Evolutionary conservation across 1,284 basidiomycete genomes (phyloP), one percentile per base, ranked within the genome.

Genomic region (Xerocomus cyaneibrunnescens): DNA sequence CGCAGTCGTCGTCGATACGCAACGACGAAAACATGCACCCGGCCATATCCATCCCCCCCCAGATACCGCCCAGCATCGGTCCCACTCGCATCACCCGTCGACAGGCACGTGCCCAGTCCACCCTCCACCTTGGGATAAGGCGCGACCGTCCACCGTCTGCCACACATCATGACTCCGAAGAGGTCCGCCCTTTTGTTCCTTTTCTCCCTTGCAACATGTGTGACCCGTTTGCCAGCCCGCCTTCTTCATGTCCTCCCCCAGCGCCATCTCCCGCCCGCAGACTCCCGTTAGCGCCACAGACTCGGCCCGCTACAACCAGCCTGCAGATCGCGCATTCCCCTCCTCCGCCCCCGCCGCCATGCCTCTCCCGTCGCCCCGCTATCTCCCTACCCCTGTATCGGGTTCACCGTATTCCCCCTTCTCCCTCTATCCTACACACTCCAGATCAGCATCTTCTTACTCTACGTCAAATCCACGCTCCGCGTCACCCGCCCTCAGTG

Each of bases 401-500:
- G 67, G 63, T 37, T 68, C 64, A 0, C 64, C 64, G 22, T 66
- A 69, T 48, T 67, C 66, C 0, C 67, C 66, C 17, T 68, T 69
- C 45, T 55, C 66, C 25, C 56, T 71, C 57, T 73, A 72, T 54
- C 64, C 67, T 25, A 56, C 65, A 16, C 77, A 75, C 52, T 73
- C 76, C 27, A 73, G 76, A 60, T 72, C 77, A 1, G 69, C 73
- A 38, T 78, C 76, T 32, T 71, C 71, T 13, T 75, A 72, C 46
- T 74, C 74, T 17, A 68, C 73, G 1, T 70, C 74, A 13, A 75
- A 80, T 57, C 75, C 72, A 7, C 81, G 83, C 28, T 78, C 80
- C 9, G 73, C 77, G 13, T 87, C 86, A 0, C 85, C 86, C 1
- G 77, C 83, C 3, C 70, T 79, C 34, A 85, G 84, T 59, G 75